phyloP scores from a whole-genome alignment of 495 filamentous ascomycete species.

The Penicillium herquei region DNA sequence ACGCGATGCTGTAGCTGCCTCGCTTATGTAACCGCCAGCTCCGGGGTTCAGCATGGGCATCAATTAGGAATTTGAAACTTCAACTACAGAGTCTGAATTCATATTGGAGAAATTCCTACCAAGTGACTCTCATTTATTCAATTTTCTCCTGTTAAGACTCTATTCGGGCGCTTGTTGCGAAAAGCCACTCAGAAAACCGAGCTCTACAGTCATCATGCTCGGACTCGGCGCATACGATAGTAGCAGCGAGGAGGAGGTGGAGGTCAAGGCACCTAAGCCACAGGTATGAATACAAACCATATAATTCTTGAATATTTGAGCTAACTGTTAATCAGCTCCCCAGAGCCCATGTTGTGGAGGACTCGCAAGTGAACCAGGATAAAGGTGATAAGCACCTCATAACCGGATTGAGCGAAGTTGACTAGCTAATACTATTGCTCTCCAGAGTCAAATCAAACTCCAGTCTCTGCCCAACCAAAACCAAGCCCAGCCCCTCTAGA shows the following conservation, averaged over 20 bases:
- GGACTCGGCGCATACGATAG: constrained; percentile 71
- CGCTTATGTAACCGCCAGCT: constrained; percentile 36
- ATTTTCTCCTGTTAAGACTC: not conserved
- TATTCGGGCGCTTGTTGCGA: no score
- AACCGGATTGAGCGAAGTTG: not conserved
- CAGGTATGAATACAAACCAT: constrained; percentile 15
- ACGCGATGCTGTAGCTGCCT: constrained; percentile 44
- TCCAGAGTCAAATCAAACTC: not conserved
- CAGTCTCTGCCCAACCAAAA: not conserved
- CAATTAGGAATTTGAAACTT: no score
- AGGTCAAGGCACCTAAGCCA: constrained; percentile 12
- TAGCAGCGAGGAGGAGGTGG: constrained; percentile 71
- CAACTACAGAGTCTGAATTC: no score
- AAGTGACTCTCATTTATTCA: not conserved
- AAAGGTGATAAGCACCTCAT: constrained; percentile 16
- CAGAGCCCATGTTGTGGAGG: not conserved
- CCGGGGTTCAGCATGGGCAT: not conserved
- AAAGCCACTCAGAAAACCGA: not conserved
- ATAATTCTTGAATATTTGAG: not conserved
- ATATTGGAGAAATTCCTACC: no score
- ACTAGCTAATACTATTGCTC: constrained; percentile 3
- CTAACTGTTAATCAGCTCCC: not conserved
- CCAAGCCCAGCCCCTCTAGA: not conserved
- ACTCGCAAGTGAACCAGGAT: constrained; percentile 4
- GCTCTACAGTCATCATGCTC: constrained; percentile 39